These are phyloP conservation scores for Suillus alpinus DNA, from an alignment of 768 basidiomycete genomes.

Conservation along the genomic window DNA sequence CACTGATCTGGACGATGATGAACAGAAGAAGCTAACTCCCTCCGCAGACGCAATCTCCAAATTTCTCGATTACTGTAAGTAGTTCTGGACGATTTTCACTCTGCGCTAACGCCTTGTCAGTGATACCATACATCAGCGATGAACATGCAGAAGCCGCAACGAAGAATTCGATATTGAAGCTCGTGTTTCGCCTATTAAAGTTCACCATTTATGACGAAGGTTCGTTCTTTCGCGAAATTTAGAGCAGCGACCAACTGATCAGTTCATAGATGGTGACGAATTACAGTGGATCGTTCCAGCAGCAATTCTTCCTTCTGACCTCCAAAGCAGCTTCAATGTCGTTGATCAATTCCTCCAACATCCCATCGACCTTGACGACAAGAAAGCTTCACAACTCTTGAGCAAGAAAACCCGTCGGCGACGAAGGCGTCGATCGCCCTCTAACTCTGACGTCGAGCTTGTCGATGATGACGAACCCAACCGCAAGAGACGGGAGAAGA, in stretches of 20 bases:
- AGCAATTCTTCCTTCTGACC: slow-evolving; percentile 58
- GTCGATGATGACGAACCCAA: slow-evolving; percentile 33
- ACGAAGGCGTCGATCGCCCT: slow-evolving; percentile 48
- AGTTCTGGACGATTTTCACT: not conserved
- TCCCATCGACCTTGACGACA: slow-evolving; percentile 80
- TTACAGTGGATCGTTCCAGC: slow-evolving; percentile 85
- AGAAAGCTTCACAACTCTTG: slow-evolving; percentile 70
- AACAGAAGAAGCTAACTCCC: slow-evolving; percentile 35
- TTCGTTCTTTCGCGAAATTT: slow-evolving; percentile 28
- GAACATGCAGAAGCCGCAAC: slow-evolving; percentile 75
- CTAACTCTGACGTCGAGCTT: slow-evolving; percentile 40
- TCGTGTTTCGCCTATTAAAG: slow-evolving; percentile 77
- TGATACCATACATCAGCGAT: slow-evolving; percentile 72
- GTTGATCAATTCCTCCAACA: slow-evolving; percentile 80
- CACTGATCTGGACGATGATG: slow-evolving; percentile 29
- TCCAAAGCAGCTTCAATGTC: slow-evolving; percentile 67
- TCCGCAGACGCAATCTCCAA: slow-evolving; percentile 70
- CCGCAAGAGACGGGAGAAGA: slow-evolving; percentile 43
- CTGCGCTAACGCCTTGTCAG: slow-evolving; percentile 38
- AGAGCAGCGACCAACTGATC: slow-evolving; percentile 6
- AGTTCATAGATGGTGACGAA: slow-evolving; percentile 56
- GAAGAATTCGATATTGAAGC: slow-evolving; percentile 75
- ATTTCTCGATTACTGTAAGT: slow-evolving; percentile 75
- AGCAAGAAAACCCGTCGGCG: slow-evolving; percentile 57
- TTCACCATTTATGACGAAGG: slow-evolving; percentile 70